A percentile compares a stretch with the other conserved stretches of the same genome.
These are phyloP conservation scores for Phlebiopsis gigantea DNA, from an alignment of 768 basidiomycete species.

Conservation along the genomic window DNA sequence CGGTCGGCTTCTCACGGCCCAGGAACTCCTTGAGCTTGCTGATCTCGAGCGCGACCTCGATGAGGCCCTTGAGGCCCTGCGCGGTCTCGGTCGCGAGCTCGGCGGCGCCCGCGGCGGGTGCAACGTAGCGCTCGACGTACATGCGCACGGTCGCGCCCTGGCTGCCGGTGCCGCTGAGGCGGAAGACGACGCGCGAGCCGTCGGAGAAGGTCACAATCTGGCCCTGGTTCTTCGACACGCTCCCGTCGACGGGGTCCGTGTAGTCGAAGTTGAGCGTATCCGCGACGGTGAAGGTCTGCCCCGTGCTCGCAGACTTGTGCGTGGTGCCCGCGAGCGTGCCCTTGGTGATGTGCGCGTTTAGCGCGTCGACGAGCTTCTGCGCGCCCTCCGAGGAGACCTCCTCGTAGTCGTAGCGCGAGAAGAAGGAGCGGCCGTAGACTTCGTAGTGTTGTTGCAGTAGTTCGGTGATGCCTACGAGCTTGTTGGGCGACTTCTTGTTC, in stretches of 20 bases:
- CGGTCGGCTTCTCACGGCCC: slow-evolving; percentile 86
- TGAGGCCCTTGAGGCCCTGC: slow-evolving; percentile 89
- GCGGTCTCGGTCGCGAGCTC: slow-evolving; percentile 74
- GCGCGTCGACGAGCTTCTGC: slow-evolving; percentile 71
- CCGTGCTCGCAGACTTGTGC: slow-evolving; percentile 63
- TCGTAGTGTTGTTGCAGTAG: slow-evolving; percentile 83
- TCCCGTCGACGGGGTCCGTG: slow-evolving; percentile 96
- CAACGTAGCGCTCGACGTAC: slow-evolving; percentile 93
- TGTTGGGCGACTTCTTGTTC: slow-evolving; percentile 66
- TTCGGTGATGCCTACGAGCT: slow-evolving; percentile 87
- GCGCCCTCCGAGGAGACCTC: slow-evolving; percentile 92
- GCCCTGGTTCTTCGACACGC: slow-evolving; percentile 92
- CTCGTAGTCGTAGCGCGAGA: slow-evolving; percentile 99
- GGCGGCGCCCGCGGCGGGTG: slow-evolving; percentile 58
- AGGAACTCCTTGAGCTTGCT: slow-evolving; percentile 84
- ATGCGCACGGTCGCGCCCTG: slow-evolving; percentile 94
- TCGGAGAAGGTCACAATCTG: slow-evolving; percentile 89
- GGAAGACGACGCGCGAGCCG: slow-evolving; percentile 92
- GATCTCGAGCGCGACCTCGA: slow-evolving; percentile 87
- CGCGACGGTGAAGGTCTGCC: slow-evolving; percentile 70
- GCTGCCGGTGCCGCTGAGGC: slow-evolving; percentile 93
- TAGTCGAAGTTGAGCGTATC: slow-evolving; percentile 87
- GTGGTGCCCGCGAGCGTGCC: slow-evolving; percentile 63
- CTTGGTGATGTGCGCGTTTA: slow-evolving; percentile 66
- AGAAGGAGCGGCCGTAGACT: slow-evolving; percentile 95